These are phyloP conservation scores for Phytophthora cryptogea DNA, from an alignment of 352 stramenopile species.

Conservation along the genomic window DNA sequence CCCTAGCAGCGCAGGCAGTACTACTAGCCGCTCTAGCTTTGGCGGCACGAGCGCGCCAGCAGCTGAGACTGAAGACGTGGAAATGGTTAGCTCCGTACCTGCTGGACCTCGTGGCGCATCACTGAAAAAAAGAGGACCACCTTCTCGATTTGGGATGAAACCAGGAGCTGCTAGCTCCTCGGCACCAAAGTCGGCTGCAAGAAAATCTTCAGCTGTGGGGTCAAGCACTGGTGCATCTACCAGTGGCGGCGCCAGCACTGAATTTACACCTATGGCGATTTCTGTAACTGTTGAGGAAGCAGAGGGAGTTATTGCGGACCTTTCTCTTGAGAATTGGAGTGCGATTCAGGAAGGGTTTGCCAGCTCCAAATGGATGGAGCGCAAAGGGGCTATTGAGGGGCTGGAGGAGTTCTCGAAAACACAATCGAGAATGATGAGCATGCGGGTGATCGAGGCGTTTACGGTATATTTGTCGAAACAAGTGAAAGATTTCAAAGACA, in stretches of 20 bases:
- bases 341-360: conserved; percentile 61
- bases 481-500: conserved; percentile 89
- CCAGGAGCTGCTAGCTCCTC: conserved; percentile 24
- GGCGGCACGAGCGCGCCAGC: conserved; percentile 13
- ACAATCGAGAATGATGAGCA: conserved; percentile 57
- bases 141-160: conserved; percentile 60
- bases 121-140: conserved; percentile 56
- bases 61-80: conserved; percentile 32
- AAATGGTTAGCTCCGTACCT: conserved; percentile 31
- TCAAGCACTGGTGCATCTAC: conserved; percentile 13
- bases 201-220: conserved; percentile 28
- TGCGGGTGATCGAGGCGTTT: conserved; percentile 74
- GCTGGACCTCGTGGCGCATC: conserved; percentile 17
- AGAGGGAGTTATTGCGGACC: conserved; percentile 52
- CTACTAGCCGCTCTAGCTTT: conserved; percentile 30
- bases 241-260: conserved; percentile 34
- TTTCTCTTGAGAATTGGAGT: conserved; percentile 67
- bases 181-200: conserved; percentile 32
- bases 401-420: conserved; percentile 64
- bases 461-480: conserved; percentile 73
- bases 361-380: conserved; percentile 84
- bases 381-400: conserved; percentile 75
- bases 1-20: conserved; percentile 35
- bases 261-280: conserved; percentile 71
- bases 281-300: conserved; percentile 73